Conservation (phyloP, 2,329 filamentous ascomycete species). For the Penicillium sp. region DNA sequence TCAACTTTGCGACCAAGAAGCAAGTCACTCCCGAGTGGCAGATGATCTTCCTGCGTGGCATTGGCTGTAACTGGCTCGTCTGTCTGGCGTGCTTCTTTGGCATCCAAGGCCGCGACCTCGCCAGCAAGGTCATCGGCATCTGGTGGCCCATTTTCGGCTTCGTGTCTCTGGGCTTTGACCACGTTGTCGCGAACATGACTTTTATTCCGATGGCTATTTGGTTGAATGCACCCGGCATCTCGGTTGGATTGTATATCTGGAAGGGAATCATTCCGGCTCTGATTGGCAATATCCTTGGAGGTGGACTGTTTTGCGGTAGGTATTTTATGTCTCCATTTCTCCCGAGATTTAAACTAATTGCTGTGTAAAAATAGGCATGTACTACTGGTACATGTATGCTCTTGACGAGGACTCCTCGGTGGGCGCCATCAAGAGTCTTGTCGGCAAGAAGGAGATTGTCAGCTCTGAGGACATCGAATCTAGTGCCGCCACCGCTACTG, state of each 20-base stretch:
- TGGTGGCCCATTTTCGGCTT: constrained; percentile 24
- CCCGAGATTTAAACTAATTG: not conserved
- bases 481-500: not conserved
- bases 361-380: not conserved
- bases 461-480: constrained; percentile 7
- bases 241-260: constrained; percentile 43
- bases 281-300: constrained; percentile 17
- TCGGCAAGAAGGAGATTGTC: not conserved
- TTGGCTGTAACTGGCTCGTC: constrained; percentile 25
- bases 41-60: constrained; percentile 22
- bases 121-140: constrained; percentile 23
- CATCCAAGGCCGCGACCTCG: constrained; percentile 16
- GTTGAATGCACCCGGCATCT: constrained; percentile 32
- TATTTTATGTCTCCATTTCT: not conserved
- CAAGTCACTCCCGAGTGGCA: constrained; percentile 17
- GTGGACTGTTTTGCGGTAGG: constrained; percentile 13
- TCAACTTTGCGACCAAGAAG: constrained; percentile 12
- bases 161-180: constrained; percentile 21
- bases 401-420: constrained; percentile 8
- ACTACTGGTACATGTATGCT: constrained; percentile 14
- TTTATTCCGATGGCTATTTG: constrained; percentile 24
- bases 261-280: constrained; percentile 40
- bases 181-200: constrained; percentile 24
- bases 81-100: constrained; percentile 21
- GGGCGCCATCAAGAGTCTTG: constrained; percentile 3